Evolutionary conservation across 768 basidiomycete species (phyloP), one percentile per base, ranked within the genome.

Genomic region (Termitomyces sp.): DNA sequence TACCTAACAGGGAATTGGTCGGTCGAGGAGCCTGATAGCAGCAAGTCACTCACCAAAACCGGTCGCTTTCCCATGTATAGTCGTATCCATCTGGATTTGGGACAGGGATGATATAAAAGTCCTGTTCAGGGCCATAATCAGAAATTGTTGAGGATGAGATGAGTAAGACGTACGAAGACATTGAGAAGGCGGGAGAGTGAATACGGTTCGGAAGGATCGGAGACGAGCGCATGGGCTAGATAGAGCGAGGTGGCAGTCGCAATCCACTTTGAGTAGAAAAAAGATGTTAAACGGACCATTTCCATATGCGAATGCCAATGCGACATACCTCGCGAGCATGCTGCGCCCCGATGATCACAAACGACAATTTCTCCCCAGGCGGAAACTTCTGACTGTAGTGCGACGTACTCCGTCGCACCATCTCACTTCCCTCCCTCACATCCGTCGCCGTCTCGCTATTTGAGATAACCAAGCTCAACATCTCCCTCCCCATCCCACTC

Each of bases 71-170:
- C 84, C 90, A 88, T 8, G 88, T 89, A 62, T 88, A 87, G 0
- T 77, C 79, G 64, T 92, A 91, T 20, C 88, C 88, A 61, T 88
- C 86, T 2, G 86, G 86, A 64, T 88, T 87, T 0, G 85, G 82
- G 0, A 80, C 72, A 0, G 87, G 86, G 30, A 90, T 72, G 62
- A 90, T 80, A 60, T 87, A 80, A 65, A 90, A 86, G 54, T 85
- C 82, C 80, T 82, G 64, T 33, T 14, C 0, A 14, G 10, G 35
- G 41, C 28, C 11, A 28, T 9, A 18, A 46, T 24, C 35, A 47
- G 22, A 40, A 49, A 24, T 48, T 30, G 40, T 5, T 24, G 45
- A 46, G 18, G 30, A 54, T 18, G 1, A 35, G 35, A 20, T 35
- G 26, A 1, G 66, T 59, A 57, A 33, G 56, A 74, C 73, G 62